Evolutionary conservation across 345 rosid genomes (phyloP), one percentile per base, ranked within the genome.

Genomic region (Stellera chamaejasme): DNA sequence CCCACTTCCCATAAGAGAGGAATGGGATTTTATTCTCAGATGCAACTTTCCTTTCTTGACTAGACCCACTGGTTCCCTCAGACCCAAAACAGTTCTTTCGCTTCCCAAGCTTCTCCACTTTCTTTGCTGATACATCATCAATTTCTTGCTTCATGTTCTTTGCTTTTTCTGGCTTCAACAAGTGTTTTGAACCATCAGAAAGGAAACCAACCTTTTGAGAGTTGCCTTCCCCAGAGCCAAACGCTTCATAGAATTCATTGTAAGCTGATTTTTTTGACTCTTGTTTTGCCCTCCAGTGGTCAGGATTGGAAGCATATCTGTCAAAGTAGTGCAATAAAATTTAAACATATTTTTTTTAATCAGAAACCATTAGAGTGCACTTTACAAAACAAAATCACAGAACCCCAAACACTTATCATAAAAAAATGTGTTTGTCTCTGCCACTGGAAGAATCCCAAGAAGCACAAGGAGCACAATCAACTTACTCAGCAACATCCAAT

Each of bases 251-350:
- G 60, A 81, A 93, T 8, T 89, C 86, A 10, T 82, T 68, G 74
- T 79, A 89, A 60, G 86, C 63, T 10, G 86, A 80, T 68, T 89
- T 84, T 75, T 89, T 93, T 8, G 91, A 76, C 70, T 71, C 78
- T 73, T 81, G 97, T 72, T 65, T 89, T 42, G 77, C 74, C 75
- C 74, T 87, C 99, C 99, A 93, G 58, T 77, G 85, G 53, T 81
- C 90, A 53, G 90, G 83, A 63, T 73, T 71, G 41, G 68, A 64
- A 46, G 86, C 82, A 68, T 69, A 83, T 32, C 99, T 87, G 79
- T 54, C 42, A 47, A 48, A 53, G 63, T 13, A 63, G 62, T 46
- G 55, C 55, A 63, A 58, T 54, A 27, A 45, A 12, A 19, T 48
- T 13, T 48, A 13, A 13, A 10, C 50, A 41, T 3, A 27, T 50